These are phyloP conservation scores for Cercospora sojina DNA, from an alignment of 2,329 filamentous ascomycete genomes.

Conservation along the genomic window DNA sequence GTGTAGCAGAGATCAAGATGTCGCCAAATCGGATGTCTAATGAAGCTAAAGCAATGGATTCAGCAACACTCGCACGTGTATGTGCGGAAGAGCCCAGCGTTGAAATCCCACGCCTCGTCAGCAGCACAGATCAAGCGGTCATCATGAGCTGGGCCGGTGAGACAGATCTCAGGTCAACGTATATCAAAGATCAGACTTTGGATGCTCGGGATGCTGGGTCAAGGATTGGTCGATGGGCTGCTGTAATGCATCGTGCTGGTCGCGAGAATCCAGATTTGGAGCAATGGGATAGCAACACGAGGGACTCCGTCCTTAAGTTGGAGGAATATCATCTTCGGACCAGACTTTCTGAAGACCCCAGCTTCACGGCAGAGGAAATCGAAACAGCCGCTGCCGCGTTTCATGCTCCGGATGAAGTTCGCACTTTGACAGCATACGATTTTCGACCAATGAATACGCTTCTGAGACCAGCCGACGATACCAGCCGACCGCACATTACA, in stretches of 20 bases:
- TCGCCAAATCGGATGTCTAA: conserved; percentile 8
- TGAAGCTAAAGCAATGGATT: conserved; percentile 10
- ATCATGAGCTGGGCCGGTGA: conserved; percentile 17
- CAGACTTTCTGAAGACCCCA: neutral
- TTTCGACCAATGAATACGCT: conserved; percentile 2
- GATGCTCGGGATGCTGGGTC: conserved; percentile 9
- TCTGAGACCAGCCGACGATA: neutral
- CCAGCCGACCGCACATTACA: conserved; percentile 2
- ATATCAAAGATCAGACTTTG: neutral
- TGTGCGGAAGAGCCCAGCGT: conserved; percentile 12
- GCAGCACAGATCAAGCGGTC: conserved; percentile 9
- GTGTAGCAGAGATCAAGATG: conserved; percentile 3
- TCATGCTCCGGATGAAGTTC: neutral
- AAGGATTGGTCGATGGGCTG: neutral
- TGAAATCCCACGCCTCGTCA: conserved; percentile 9
- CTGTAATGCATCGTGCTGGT: neutral
- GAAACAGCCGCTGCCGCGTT: neutral
- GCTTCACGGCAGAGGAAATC: neutral
- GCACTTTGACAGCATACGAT: neutral
- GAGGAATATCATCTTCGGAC: neutral
- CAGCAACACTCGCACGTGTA: neutral
- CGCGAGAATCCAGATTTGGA: neutral
- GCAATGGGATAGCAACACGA: neutral
- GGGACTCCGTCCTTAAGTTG: neutral
- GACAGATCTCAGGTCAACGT: conserved; percentile 5